Evolutionary conservation across 257 asterid species (phyloP), one percentile per base, ranked within the genome.

Genomic region (Nicotiana attenuata): DNA sequence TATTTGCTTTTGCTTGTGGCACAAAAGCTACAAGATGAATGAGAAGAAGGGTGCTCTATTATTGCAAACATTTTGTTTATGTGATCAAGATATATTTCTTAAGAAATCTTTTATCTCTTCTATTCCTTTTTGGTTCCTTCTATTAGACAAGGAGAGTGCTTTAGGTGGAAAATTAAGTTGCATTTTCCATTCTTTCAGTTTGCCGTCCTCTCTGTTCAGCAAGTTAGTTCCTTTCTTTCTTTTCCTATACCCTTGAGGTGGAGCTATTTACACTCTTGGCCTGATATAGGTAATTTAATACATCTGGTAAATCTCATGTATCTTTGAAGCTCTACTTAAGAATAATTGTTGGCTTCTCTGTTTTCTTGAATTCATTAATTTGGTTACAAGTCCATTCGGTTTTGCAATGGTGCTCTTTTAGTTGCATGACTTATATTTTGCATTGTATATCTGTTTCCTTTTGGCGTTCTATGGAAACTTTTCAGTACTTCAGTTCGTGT

Each of bases 351-450:
- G 16, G 4, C 80, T 75, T 71, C 38, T 71, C 60, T 75, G 52
- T 50, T 50, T 50, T 26, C 60, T 45, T 47, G 15, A 71, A 75
- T 75, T 50, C 17, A 9, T 50, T 75, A 50, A 22, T 47, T 47
- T 47, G 38, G 61, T 71, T 47, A 47, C 78, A 47, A 14, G 22
- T 22, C 9, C 15, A 47, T 73, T 24, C 16, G 4, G 15, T 73
- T 73, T 24, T 73, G 13, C n/a, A 55, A 24, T 47, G 15, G 14
- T 73, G 14, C 50, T 22, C 61, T 14, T 13, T 73, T 73, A 47
- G 61, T 47, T 73, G 38, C 45, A 24, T 26, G 63, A 75, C 63
- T 75, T 71, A 71, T 71, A 33, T 71, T 45, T 75, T 75, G 80
- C 80, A 75, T 75, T 47, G 52, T 55, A 24, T 75, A 50, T 50